These are phyloP conservation scores for Arthroderma sp. DNA, from an alignment of 2,329 filamentous ascomycete species.

Conservation along the genomic window DNA sequence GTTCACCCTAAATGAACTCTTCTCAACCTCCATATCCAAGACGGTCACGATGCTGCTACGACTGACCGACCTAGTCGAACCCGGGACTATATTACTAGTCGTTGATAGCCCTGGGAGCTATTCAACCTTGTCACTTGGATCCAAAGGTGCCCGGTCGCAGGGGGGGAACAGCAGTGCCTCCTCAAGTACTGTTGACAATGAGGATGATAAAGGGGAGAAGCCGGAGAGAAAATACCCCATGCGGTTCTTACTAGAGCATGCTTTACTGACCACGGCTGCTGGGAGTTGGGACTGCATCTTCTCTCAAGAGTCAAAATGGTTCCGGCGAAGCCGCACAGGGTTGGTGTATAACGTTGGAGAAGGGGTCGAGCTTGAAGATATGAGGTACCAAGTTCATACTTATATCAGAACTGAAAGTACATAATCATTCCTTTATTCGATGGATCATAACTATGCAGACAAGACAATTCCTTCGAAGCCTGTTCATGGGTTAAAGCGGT, in stretches of 20 bases:
- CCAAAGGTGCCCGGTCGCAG: neutral
- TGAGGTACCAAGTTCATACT: conserved; percentile 86
- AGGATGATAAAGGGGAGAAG: conserved; percentile 9
- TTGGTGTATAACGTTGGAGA: conserved; percentile 76
- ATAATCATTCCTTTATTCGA: neutral
- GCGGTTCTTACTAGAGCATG: conserved; percentile 82
- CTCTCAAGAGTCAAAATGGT: conserved; percentile 72
- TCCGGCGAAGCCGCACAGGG: conserved; percentile 50
- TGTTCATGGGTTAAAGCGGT: too few relatives aligned
- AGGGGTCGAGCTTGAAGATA: conserved; percentile 78
- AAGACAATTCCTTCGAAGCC: too few relatives aligned
- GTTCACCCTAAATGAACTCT: conserved; percentile 94
- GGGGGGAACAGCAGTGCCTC: neutral
- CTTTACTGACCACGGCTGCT: conserved; percentile 46
- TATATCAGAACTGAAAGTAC: conserved; percentile 39
- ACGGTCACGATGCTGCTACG: conserved; percentile 65
- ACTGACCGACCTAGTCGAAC: conserved; percentile 47
- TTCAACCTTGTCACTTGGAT: conserved; percentile 62
- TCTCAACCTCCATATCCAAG: conserved; percentile 60
- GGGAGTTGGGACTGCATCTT: conserved; percentile 61
- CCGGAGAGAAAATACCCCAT: conserved; percentile 63
- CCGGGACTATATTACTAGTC: conserved; percentile 62
- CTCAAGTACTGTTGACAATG: conserved; percentile 6
- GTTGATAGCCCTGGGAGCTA: conserved; percentile 92
- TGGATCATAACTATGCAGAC: too few relatives aligned